These are phyloP conservation scores for Nakazawaea ishiwadae DNA, from an alignment of 805 yeast species.

Conservation along the genomic window DNA sequence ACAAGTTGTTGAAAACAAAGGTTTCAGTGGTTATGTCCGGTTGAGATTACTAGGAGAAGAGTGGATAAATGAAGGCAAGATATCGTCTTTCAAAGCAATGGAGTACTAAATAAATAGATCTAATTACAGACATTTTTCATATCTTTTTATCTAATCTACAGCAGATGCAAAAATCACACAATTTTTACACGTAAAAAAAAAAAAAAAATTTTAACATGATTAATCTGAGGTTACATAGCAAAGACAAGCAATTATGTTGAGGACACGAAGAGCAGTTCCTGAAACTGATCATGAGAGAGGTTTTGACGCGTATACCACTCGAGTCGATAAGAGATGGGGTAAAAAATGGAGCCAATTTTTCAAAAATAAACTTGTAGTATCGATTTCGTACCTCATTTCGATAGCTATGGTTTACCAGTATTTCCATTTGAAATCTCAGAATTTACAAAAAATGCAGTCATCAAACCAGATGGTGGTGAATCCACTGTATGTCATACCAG, in stretches of 20 bases:
- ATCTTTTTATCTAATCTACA: no score
- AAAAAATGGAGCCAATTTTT: background rate
- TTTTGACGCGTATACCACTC: no score
- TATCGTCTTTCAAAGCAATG: slow-evolving; percentile 43
- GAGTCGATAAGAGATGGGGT: no score
- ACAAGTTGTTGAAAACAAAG: slow-evolving; percentile 39
- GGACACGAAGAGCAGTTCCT: background rate
- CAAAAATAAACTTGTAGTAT: slow-evolving; percentile 1
- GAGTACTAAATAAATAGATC: slow-evolving; percentile 21
- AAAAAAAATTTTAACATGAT: no score
- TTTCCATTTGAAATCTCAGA: background rate
- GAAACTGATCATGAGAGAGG: background rate
- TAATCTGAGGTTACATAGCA: background rate
- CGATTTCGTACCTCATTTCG: slow-evolving; percentile 1
- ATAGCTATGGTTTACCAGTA: slow-evolving; percentile 3
- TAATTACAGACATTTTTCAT: no score
- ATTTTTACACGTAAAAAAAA: background rate
- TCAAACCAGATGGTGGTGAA: no score
- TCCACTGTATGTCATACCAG: slow-evolving; percentile 1
- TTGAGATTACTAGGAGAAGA: slow-evolving; percentile 77
- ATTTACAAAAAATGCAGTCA: no score
- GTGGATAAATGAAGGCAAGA: slow-evolving; percentile 45
- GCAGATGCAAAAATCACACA: background rate
- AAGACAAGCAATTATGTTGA: no score
- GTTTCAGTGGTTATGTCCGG: slow-evolving; percentile 75